Evolutionary conservation across 106 monocot genomes (phyloP), one percentile per base, ranked within the genome.

Genomic region (Chionographis japonica): DNA sequence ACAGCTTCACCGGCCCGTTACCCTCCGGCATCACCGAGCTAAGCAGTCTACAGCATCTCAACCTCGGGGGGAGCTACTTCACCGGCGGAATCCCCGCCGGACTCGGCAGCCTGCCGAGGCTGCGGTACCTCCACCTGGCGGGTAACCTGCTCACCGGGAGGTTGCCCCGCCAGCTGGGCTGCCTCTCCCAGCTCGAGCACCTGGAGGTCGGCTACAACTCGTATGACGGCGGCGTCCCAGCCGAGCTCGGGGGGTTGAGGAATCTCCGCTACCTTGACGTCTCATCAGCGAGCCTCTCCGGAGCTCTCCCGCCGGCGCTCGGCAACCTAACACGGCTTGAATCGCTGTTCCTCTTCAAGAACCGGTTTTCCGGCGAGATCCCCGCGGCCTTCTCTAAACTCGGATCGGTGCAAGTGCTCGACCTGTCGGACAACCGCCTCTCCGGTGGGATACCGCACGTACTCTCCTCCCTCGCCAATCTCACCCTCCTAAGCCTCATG

Each of bases 31-130:
- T 91, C 40, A 42, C 56, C 6, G 49, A 40, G 36, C 78, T 90
- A 1, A 63, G 51, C 10, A 51, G 12, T 4, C 71, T 94, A 5
- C 58, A 78, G 66, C 71, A 72, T 16, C 85, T 94, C 17, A 91
- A 88, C 66, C 85, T 94, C 71, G 94, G 91, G 5, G 91, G 94
- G 0, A 94, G 88, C 77, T 94, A 76, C 78, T 94, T 94, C 71
- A 49, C 68, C 8, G 88, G 91, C 8, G 46, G 56, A 9, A 73
- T 94, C 43, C 85, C 91, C 0, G 52, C 36, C 1, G 82, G 53
- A 50, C 39, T 91, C 38, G 68, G 72, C 15, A 58, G 49, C 5
- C 61, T 94, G 46, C 3, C 68, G 0, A 61, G 50, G 16, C 75
- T 94, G 17, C 63, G 71, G 20, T 85, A 68, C 50, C 85, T 94